Evolutionary conservation across 306 rosid genomes (phyloP).

Genomic region (Phaseolus lunatus): DNA sequence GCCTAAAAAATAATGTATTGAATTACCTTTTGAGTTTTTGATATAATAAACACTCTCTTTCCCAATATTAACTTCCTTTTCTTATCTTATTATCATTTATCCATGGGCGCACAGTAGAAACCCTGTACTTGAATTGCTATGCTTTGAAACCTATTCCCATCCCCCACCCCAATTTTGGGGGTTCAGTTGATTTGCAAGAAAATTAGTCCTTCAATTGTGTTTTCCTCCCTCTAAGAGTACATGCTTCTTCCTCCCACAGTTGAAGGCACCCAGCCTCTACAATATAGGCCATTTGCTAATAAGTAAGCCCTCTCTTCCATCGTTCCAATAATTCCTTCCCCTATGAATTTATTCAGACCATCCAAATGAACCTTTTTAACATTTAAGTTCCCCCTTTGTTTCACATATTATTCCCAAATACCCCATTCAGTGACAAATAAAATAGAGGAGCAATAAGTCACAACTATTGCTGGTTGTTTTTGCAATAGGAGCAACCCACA

Average conservation of each 20-base stretch:
- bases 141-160: background rate
- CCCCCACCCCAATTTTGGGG: background rate
- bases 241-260: conserved; percentile 8
- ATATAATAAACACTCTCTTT: background rate
- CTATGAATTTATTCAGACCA: background rate
- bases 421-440: background rate
- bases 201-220: background rate
- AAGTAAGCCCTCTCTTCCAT: background rate
- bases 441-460: background rate
- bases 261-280: background rate
- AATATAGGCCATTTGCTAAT: background rate
- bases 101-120: background rate
- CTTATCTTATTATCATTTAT: background rate
- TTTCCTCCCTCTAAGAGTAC: background rate
- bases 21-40: background rate
- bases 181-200: background rate
- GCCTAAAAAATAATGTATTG: background rate
- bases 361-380: background rate
- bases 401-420: background rate
- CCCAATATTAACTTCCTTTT: background rate
- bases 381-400: background rate
- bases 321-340: background rate
- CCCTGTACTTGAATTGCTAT: background rate
- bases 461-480: background rate
- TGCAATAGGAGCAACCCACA: background rate